Percentiles rank a stretch among this genome's conserved stretches.
These are phyloP conservation scores for Verbascum thapsus DNA, from an alignment of 257 asterid species.

Conservation along the genomic window DNA sequence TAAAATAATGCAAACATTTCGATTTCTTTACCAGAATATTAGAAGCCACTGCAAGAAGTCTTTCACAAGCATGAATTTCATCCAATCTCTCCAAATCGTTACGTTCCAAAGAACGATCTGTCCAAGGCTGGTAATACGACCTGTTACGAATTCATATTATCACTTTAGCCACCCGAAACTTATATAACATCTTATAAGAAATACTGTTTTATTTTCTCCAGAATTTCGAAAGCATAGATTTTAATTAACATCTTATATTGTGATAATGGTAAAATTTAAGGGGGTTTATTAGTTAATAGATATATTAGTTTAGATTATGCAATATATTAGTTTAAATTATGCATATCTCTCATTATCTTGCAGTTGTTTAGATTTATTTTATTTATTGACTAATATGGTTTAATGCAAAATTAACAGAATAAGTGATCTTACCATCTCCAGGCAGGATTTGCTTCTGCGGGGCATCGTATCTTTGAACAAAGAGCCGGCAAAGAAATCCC, in stretches of 20 bases:
- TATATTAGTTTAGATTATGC: too few relatives aligned
- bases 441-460: conserved; percentile 73
- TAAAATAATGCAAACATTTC: conserved; percentile 35
- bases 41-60: conserved; percentile 55
- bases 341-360: too few relatives aligned
- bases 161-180: background rate
- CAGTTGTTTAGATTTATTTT: too few relatives aligned
- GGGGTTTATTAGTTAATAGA: too few relatives aligned
- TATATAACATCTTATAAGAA: background rate
- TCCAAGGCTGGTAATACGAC: conserved; percentile 80
- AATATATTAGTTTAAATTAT: too few relatives aligned
- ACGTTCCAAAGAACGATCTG: conserved; percentile 49
- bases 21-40: conserved; percentile 45
- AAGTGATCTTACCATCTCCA: conserved; percentile 80
- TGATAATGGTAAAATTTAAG: too few relatives aligned
- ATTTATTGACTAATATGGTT: too few relatives aligned
- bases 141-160: conserved; percentile 40
- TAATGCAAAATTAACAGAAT: background rate
- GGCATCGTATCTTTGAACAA: conserved; percentile 60
- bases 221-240: too few relatives aligned
- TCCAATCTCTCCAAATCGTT: conserved; percentile 46
- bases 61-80: conserved; percentile 76
- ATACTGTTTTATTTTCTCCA: too few relatives aligned
- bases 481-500: conserved; percentile 46
- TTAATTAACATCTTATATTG: too few relatives aligned